Percentiles rank a stretch among this genome's conserved stretches.
Evolutionary conservation across 1,139 yeast species (phyloP).

Genomic region (Kluyveromyces sp.): DNA sequence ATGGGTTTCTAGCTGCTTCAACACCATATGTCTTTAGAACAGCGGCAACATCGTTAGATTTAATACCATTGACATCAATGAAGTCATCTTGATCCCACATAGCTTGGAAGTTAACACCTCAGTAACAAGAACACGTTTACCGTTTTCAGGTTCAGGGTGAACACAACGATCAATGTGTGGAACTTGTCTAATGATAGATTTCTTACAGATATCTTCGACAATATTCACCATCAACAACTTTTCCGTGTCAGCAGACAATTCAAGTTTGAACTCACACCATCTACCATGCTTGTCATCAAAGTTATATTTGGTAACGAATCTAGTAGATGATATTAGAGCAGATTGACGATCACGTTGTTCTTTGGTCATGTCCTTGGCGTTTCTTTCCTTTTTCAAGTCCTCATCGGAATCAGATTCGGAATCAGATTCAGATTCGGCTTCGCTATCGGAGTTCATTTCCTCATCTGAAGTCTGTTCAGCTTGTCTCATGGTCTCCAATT

Average conservation of each 20-base stretch:
- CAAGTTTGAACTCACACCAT: conserved; percentile 89
- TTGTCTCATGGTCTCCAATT: conserved; percentile 74
- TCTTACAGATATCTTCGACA: conserved; percentile 84
- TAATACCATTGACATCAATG: conserved; percentile 77
- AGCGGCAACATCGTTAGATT: conserved; percentile 88
- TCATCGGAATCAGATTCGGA: conserved; percentile 27
- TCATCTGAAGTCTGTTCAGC: conserved; percentile 72
- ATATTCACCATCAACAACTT: conserved; percentile 96
- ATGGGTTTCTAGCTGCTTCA: conserved; percentile 96
- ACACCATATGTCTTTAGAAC: conserved; percentile 92
- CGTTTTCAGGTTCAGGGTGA: conserved; percentile 66
- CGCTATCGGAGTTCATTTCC: conserved; percentile 36
- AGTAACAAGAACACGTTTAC: conserved; percentile 72
- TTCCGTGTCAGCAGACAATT: conserved; percentile 78
- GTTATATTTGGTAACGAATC: conserved; percentile 68
- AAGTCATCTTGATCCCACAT: conserved; percentile 98
- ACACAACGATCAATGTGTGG: conserved; percentile 89
- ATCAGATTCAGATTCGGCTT: conserved; percentile 36
- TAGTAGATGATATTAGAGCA: conserved; percentile 66
- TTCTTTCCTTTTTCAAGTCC: conserved; percentile 27
- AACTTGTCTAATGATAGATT: conserved; percentile 88
- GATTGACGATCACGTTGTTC: conserved; percentile 78
- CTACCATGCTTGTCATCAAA: conserved; percentile 84
- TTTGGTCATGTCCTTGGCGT: conserved; percentile 39
- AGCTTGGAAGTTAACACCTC: conserved; percentile 94